A percentile compares a stretch with the other conserved stretches of the same genome.
Evolutionary conservation across 2,329 filamentous ascomycete species (phyloP).

Genomic region (Colletotrichum lini): DNA sequence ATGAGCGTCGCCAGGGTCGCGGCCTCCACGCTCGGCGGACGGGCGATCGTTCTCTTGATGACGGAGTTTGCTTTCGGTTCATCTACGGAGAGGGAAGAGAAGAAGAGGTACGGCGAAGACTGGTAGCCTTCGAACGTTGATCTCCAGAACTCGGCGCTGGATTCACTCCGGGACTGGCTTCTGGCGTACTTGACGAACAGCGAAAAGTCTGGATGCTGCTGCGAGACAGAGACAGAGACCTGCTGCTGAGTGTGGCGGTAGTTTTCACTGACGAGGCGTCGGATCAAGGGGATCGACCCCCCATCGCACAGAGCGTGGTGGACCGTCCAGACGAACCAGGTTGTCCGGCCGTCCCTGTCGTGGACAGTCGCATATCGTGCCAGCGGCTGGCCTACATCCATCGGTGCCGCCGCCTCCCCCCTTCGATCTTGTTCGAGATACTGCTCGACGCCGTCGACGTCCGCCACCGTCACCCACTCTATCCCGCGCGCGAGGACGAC

Average conservation of each 20-base stretch:
- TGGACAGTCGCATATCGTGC: constrained; percentile 21
- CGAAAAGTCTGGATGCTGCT: not conserved
- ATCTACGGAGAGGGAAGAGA: not conserved
- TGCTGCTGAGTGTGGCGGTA: not conserved
- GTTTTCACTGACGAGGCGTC: constrained; percentile 23
- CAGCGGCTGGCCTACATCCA: not conserved
- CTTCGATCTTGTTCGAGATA: constrained; percentile 28
- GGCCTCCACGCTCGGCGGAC: constrained; percentile 4
- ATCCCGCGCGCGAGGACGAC: not conserved
- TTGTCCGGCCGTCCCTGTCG: not conserved
- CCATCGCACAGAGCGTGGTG: constrained; percentile 1
- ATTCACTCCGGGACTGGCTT: not conserved
- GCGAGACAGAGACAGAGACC: too few relatives aligned
- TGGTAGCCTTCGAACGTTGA: not conserved
- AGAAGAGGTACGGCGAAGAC: not conserved
- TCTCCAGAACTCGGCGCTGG: not conserved
- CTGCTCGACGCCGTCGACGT: not conserved
- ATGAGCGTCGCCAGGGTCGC: constrained; percentile 44
- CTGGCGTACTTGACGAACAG: not conserved
- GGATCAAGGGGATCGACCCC: constrained; percentile 24
- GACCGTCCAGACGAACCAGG: constrained; percentile 1
- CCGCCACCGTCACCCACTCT: not conserved
- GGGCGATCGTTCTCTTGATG: not conserved
- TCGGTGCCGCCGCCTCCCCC: not conserved
- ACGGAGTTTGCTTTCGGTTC: not conserved